Percentiles rank a stretch among this genome's conserved stretches.
These are phyloP conservation scores for Aspergillus versicolor DNA, from an alignment of 2,329 filamentous ascomycete species.

Conservation along the genomic window DNA sequence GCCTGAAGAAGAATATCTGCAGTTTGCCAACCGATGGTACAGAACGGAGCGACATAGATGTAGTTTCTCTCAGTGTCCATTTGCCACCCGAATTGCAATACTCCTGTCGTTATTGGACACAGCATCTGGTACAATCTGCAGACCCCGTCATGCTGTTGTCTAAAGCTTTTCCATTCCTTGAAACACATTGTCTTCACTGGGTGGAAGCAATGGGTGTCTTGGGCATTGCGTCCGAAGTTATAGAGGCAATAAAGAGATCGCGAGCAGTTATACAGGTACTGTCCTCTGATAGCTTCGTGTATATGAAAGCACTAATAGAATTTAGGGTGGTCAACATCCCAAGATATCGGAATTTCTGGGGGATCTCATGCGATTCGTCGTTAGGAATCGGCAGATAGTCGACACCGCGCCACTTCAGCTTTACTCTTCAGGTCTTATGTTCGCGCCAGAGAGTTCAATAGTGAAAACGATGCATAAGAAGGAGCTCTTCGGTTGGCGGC, in stretches of 20 bases:
- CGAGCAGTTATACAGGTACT: conserved; percentile 14
- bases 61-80: neutral
- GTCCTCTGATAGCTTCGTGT: neutral
- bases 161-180: conserved; percentile 18
- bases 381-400: conserved; percentile 27
- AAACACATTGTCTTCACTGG: conserved; percentile 28
- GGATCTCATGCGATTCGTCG: conserved; percentile 33
- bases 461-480: conserved; percentile 14
- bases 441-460: conserved; percentile 27
- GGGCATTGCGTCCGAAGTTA: conserved; percentile 16
- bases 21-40: conserved; percentile 7
- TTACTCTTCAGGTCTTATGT: conserved; percentile 35
- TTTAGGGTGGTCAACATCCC: neutral
- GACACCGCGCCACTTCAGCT: conserved; percentile 35
- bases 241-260: conserved; percentile 15
- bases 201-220: conserved; percentile 26
- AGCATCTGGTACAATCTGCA: conserved; percentile 19
- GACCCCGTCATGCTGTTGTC: too few relatives aligned
- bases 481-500: conserved; percentile 16
- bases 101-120: conserved; percentile 28
- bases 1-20: conserved; percentile 20
- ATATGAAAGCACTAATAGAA: neutral
- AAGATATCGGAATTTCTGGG: conserved; percentile 24
- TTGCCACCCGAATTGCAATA: conserved; percentile 24
- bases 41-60: conserved; percentile 8